Evolutionary conservation across 352 stramenopile genomes (phyloP).

Genomic region (Phytophthora brassicae): DNA sequence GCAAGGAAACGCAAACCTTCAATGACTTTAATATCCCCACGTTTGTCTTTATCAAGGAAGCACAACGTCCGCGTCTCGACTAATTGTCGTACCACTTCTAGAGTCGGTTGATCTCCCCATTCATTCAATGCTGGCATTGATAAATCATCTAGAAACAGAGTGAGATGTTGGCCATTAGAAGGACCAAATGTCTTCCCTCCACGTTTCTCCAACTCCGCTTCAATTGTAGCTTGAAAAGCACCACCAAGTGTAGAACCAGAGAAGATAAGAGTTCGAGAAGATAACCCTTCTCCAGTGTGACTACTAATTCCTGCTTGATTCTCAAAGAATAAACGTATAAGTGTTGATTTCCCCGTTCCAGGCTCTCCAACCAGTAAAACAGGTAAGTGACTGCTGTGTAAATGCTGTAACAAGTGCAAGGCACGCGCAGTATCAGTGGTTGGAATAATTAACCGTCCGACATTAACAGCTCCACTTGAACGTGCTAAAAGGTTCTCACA

Average conservation of each 20-base stretch:
- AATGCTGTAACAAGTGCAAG: slow-evolving; percentile 68
- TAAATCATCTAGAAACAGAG: slow-evolving; percentile 81
- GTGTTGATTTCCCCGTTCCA: slow-evolving; percentile 89
- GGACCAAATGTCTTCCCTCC: slow-evolving; percentile 81
- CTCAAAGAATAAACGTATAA: slow-evolving; percentile 79
- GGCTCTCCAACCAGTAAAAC: slow-evolving; percentile 85
- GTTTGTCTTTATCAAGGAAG: slow-evolving; percentile 86
- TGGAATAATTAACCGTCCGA: slow-evolving; percentile 83
- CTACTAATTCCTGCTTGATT: slow-evolving; percentile 12
- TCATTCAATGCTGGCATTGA: slow-evolving; percentile 66
- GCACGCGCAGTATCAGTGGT: slow-evolving; percentile 82
- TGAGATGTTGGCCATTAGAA: slow-evolving; percentile 69
- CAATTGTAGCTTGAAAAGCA: slow-evolving; percentile 79
- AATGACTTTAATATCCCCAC: slow-evolving; percentile 75
- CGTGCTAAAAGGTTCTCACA: slow-evolving; percentile 31
- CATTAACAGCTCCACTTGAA: slow-evolving; percentile 49
- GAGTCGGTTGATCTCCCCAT: slow-evolving; percentile 77
- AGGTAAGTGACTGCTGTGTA: slow-evolving; percentile 52
- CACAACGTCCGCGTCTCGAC: slow-evolving; percentile 68
- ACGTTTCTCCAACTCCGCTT: slow-evolving; percentile 75
- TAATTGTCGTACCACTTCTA: slow-evolving; percentile 75
- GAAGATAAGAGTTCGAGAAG: slow-evolving; percentile 89
- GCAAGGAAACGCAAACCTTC: slow-evolving; percentile 70
- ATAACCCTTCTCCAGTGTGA: slow-evolving; percentile 40
- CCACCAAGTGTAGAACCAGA: slow-evolving; percentile 77